Base-by-base conservation (phyloP, 2,329 filamentous ascomycete species). In the Macrophomina tecta region DNA sequence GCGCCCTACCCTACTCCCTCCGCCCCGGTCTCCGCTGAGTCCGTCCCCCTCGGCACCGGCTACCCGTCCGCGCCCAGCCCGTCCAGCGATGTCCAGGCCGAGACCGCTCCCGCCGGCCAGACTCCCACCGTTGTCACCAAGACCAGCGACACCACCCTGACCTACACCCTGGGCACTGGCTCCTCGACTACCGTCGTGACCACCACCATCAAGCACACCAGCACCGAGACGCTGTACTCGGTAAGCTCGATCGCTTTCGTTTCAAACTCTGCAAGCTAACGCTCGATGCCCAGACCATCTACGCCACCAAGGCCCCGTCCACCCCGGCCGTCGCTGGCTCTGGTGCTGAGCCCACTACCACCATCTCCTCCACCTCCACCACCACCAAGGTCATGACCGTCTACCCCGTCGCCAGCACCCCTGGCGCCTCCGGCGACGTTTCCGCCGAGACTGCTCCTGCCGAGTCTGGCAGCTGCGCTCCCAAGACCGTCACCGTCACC, bases 121-220 rank as follows among this genome's bases (percentile, higher is more conserved):
- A 14, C 60, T 36, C 53, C 63, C 46, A 62, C 66, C 45, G 58
- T 64, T 48, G 38, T 64, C 49, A 51, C 64, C 55, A 64, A 53
- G 64, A 64, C 55, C 55, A 49, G 52, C 42, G 58, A 60, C 58
- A 52, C 42, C 32, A 64, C 64, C 34, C 34, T 66, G 55, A 64
- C 67, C 60, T 80, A 81, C 73, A 81, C 81, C 69, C 70, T 80
- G 67, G 74, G 78, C 69, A 68, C 73, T 67, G 75, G 79, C 70
- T 75, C 76, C 62, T 82, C 73, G 69, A 82, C 78, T 69, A 83
- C 81, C 72, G 79, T 82, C 66, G 74, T 85, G 68, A 82, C 75
- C 62, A 76, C 79, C 68, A 83, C 81, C 68, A 73, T 80, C 70
- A 71, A 80, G 72, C 73, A 78, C 71, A 81, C 82, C 69, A 64